Evolutionary conservation across 2,329 filamentous ascomycete genomes (phyloP), one percentile per base, ranked within the genome.

Genomic region (Botrytis fabae): DNA sequence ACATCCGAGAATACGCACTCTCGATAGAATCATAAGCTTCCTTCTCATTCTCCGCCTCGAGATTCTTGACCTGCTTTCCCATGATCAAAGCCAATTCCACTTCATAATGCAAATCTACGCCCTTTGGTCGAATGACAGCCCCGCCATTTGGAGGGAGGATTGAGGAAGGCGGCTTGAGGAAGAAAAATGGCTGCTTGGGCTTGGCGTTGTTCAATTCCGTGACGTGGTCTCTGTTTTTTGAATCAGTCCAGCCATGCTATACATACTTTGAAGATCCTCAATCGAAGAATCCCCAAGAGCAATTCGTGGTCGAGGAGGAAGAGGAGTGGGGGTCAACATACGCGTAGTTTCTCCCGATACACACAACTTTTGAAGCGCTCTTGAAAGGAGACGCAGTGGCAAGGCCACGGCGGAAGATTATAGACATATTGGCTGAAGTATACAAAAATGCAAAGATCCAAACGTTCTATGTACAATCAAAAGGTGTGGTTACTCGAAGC

Each of bases 111-210:
- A 98, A 86, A 78, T 91, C 92, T 59, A 97, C 91, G 76, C 95
- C 95, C 79, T 87, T 89, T 61, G 96, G 96, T 62, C 92, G 89
- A 78, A 97, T 87, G 65, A 97, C 90, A 4, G 95, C 91, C 0
- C 95, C 95, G 73, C 90, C 88, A 42, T 89, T 88, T 0, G 94
- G 94, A 35, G 92, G 87, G 6, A 98, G 88, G 78, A 99, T 93
- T 5, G 94, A 93, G 59, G 92, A 93, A 0, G 95, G 85, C 2
- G 96, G 96, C 87, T 99, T 99, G 78, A 98, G 89, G 88, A 99
- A 99, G 90, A 98, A 99, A 85, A 99, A 98, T 40, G 96, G 96
- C 83, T 98, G 94, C 83, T 96, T 97, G 69, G 96, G 96, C 77
- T 90, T 90, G 74, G 88, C 86, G 83, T 92, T 97, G 83, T 94